Base-by-base conservation (phyloP, 1,139 yeast genomes). In the Yamadazyma mexicana region DNA sequence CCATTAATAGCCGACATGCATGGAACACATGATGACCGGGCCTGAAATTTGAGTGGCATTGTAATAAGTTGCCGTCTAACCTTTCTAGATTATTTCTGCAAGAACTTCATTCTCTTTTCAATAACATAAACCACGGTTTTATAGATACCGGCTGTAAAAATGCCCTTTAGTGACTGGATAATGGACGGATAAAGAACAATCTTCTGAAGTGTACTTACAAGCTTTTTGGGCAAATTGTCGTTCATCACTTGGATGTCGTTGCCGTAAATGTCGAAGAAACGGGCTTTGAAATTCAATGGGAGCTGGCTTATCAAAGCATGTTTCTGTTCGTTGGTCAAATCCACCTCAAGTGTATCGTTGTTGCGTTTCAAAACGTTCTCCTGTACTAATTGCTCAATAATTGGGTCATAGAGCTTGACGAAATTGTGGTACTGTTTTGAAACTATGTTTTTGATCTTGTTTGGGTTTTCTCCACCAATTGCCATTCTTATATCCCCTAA, bases 401-500 rank as follows among this genome's bases (percentile, higher is more conserved):
- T 9, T 2, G 96, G 96, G 12, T 71, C 66, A 58, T 92, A 92
- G 51, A 92, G 76, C 43, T 66, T 66, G 42, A 81, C 75, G 64
- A 92, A 92, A 46, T 79, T 75, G 16, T 65, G 64, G 48, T 77
- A 76, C 62, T 94, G 97, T 56, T 86, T 85, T 18, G 66, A 62
- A 5, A 92, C 98, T 46, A 92, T 92, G 59, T 94, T 92, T 39
- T 72, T 70, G 23, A 91, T 86, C 61, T 92, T 92, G 54, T 83
- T 74, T 8, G 98, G 97, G 59, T 92, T 87, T 61, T 92, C 98
- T 4, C 92, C 95, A 2, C 95, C 95, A 33, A 89, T 70, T 32
- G 76, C 69, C 80, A 89, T 85, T 49, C 99, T 75, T 27, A 91
- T 83, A 59, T 92, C 99, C 12, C 98, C 98, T 61, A 83, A 65